Evolutionary conservation across 2,329 filamentous ascomycete genomes (phyloP), one percentile per base, ranked within the genome.

Genomic region (Phialophora tarda): DNA sequence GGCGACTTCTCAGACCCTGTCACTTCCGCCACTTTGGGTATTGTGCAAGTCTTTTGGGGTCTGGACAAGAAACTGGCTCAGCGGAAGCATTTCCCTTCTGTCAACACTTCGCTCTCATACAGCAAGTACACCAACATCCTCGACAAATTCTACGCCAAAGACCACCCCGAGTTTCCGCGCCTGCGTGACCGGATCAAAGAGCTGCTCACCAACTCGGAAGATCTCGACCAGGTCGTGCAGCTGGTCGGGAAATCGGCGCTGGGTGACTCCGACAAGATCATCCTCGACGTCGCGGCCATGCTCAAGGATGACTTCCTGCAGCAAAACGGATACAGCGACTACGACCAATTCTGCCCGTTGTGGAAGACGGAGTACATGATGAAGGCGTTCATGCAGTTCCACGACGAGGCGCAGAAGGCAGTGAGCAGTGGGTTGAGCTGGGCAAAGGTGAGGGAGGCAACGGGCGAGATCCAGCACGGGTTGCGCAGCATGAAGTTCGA

Each of bases 331-430:
- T 99, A 99, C 87, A 95, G 91, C 73, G 92, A 98, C 81, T 98
- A 99, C 78, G 95, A 99, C 78, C 93, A 98, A 82, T 99, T 96
- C 88, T 99, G 95, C 78, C 95, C 95, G 58, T 87, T 99, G 76
- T 99, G 95, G 95, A 99, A 99, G 89, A 99, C 95, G 0, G 91
- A 96, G 79, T 99, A 95, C 90, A 98, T 99, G 95, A 99, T 99
- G 95, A 97, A 96, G 87, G 90, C 92, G 71, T 98, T 99, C 89
- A 91, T 99, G 85, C 91, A 90, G 65, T 99, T 94, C 87, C 92
- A 97, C 78, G 96, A 99, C 75, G 95, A 99, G 84, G 89, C 92
- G 26, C 94, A 98, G 79, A 98, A 97, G 87, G 93, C 92, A 6
- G 87, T 99, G 76, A 86, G 91, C 5, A 92, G 97, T 79, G 95